Evolutionary conservation across 192 early-diverging fungal genomes (phyloP), one percentile per base, ranked within the genome.

Genomic region (Backusella parvicylindrica): DNA sequence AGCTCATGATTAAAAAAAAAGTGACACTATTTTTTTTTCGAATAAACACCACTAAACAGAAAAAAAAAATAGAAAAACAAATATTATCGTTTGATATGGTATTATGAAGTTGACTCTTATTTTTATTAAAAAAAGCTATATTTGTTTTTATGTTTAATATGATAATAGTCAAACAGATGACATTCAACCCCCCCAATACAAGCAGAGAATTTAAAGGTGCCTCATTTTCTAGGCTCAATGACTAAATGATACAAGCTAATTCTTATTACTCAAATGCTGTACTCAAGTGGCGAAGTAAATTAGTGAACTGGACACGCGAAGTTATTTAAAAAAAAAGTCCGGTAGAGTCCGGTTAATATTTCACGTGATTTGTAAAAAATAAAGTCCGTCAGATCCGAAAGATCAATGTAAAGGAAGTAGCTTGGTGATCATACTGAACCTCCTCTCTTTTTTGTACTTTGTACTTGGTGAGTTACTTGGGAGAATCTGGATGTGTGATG

Each of bases 381-480:
- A 60, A 23, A 60, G 53, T 60, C 53, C 53, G 53, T 60, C 53
- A 60, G 9, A 28, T 13, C 53, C 53, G 53, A 60, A 60, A 60
- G 21, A 23, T 60, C 53, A 26, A 60, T 60, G 53, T 60, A 60
- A 60, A 60, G 53, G 53, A 60, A 60, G 26, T 60, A 28, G 23
- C 8, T 28, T 11, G 53, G 12, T 28, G n/a, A 60, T 28, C 23
- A 60, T 60, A 28, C 18, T 12, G 53, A 70, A 70, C 72, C 31
- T 73, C 60, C 72, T 73, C 63, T 73, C 38, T 73, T 64, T 73
- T 65, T 64, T 63, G 63, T 73, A 64, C 63, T 73, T 73, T 43
- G 72, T 73, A 64, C 38, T 73, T 73, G 72, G 72, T 73, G 60
- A 73, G 72, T 43, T 26, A 9, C 21, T 38, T 6, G 3, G 21